Conservation (phyloP, 306 rosid species). For the Echinosophora koreensis region DNA sequence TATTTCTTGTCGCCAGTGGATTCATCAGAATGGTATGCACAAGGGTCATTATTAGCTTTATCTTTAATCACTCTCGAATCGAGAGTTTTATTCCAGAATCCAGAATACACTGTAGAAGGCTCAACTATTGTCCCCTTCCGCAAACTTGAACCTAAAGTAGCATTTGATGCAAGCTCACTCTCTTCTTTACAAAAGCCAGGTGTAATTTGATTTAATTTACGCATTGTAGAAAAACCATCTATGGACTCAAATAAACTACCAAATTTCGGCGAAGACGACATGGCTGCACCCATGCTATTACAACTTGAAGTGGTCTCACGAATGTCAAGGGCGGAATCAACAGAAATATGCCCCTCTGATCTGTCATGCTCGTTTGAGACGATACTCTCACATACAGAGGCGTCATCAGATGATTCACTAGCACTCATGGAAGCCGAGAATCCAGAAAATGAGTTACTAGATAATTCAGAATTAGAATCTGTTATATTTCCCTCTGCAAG, state of each 20-base stretch:
- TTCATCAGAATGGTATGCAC: constrained; percentile 46
- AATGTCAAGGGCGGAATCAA: constrained; percentile 56
- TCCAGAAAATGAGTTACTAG: constrained; percentile 82
- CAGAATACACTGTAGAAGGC: constrained; percentile 59
- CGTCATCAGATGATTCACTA: constrained; percentile 77
- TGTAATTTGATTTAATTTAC: constrained; percentile 53
- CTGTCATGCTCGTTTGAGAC: constrained; percentile 65
- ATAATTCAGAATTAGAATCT: constrained; percentile 63
- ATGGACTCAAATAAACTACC: constrained; percentile 74
- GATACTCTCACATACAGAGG: constrained; percentile 75
- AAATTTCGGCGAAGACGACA: constrained; percentile 82
- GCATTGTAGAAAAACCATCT: constrained; percentile 53
- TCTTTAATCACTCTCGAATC: constrained; percentile 45
- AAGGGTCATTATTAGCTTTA: constrained; percentile 40
- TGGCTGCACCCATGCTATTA: constrained; percentile 50
- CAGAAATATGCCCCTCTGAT: constrained; percentile 61
- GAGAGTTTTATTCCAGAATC: constrained; percentile 74
- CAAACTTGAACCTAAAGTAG: constrained; percentile 41
- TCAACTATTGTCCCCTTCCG: constrained; percentile 50
- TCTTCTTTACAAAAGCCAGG: constrained; percentile 52
- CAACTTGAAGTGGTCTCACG: constrained; percentile 44
- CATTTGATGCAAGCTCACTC: constrained; percentile 42
- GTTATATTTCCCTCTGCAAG: constrained; percentile 51
- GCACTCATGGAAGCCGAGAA: constrained; percentile 63
- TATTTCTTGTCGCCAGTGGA: constrained; percentile 44